Conservation (phyloP, 2,329 filamentous ascomycete species). For the Basipetospora chlamydospora region DNA sequence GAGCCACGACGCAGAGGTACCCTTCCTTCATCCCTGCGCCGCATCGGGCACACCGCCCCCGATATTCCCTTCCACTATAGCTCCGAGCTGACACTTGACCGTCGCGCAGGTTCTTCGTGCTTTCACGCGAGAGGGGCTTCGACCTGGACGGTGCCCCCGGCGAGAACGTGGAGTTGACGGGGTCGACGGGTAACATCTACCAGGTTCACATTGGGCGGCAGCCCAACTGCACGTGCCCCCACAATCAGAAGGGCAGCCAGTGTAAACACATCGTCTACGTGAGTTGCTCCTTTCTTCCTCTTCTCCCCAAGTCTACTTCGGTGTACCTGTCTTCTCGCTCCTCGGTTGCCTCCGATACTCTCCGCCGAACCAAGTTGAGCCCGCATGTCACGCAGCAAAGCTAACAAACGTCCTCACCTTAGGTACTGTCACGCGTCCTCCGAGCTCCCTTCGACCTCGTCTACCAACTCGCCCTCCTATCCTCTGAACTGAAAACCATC, state of each 20-base stretch:
- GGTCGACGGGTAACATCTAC: slow-evolving; percentile 53
- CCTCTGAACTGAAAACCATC: slow-evolving; percentile 42
- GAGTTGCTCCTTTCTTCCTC: slow-evolving; percentile 8
- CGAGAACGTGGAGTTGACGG: slow-evolving; percentile 44
- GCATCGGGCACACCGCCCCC: not conserved
- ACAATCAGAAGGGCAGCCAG: slow-evolving; percentile 36
- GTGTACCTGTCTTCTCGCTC: no score
- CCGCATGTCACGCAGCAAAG: no score
- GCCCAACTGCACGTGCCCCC: slow-evolving; percentile 41
- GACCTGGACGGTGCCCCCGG: slow-evolving; percentile 23
- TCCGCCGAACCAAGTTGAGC: no score
- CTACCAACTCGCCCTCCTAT: slow-evolving; percentile 48
- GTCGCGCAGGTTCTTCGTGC: not conserved
- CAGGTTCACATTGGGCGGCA: slow-evolving; percentile 35
- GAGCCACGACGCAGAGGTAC: slow-evolving; percentile 28
- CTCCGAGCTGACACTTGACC: not conserved
- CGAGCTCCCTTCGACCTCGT: slow-evolving; percentile 38
- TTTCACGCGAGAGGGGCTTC: slow-evolving; percentile 19
- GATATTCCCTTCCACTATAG: no score
- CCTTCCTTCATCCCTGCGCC: slow-evolving; percentile 16
- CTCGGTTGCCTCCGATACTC: no score
- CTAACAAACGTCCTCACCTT: not conserved
- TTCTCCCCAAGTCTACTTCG: not conserved
- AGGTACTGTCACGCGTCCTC: slow-evolving; percentile 45
- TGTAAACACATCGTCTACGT: slow-evolving; percentile 54